A percentile compares a stretch with the other conserved stretches of the same genome.
These are phyloP conservation scores for Candida wancherniae DNA, from an alignment of 805 yeast species.

Conservation along the genomic window DNA sequence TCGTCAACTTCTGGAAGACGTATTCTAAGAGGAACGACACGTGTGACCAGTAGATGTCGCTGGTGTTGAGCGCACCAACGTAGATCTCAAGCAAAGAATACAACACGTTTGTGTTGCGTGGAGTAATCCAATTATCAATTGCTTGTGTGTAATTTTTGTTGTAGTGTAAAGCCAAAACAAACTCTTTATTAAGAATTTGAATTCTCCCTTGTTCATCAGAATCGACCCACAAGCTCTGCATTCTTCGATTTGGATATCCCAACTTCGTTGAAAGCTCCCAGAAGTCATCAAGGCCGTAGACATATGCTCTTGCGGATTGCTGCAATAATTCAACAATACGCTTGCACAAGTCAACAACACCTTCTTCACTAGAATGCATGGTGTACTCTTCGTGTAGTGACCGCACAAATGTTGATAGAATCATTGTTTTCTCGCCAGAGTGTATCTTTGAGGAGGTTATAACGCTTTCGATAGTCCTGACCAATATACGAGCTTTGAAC, in stretches of 20 bases:
- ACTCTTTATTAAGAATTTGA: conserved; percentile 23
- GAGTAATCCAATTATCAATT: conserved; percentile 22
- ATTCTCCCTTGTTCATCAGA: conserved; percentile 22
- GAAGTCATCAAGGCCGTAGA: conserved; percentile 13
- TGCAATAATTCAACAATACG: conserved; percentile 22
- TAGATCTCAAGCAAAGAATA: conserved; percentile 30
- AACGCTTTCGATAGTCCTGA: conserved; percentile 19
- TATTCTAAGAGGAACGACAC: conserved; percentile 21
- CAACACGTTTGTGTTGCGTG: conserved; percentile 18
- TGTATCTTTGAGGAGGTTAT: conserved; percentile 4
- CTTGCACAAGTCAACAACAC: conserved; percentile 29
- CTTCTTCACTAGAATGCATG: conserved; percentile 18
- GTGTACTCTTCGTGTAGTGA: conserved; percentile 26
- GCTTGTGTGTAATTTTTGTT: conserved; percentile 16
- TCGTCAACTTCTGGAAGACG: conserved; percentile 12
- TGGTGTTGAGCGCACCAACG: conserved; percentile 17
- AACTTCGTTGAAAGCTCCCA: conserved; percentile 22
- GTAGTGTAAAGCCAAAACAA: conserved; percentile 18
- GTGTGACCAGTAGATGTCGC: conserved; percentile 27
- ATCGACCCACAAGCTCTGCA: conserved; percentile 21
- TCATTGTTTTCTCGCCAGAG: conserved; percentile 9
- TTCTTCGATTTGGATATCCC: conserved; percentile 24
- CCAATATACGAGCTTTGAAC: conserved; percentile 18
- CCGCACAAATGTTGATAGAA: conserved; percentile 20
- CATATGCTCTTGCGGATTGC: conserved; percentile 11